Base-by-base conservation (phyloP, 495 filamentous ascomycete genomes). In the Podospora anserina region DNA sequence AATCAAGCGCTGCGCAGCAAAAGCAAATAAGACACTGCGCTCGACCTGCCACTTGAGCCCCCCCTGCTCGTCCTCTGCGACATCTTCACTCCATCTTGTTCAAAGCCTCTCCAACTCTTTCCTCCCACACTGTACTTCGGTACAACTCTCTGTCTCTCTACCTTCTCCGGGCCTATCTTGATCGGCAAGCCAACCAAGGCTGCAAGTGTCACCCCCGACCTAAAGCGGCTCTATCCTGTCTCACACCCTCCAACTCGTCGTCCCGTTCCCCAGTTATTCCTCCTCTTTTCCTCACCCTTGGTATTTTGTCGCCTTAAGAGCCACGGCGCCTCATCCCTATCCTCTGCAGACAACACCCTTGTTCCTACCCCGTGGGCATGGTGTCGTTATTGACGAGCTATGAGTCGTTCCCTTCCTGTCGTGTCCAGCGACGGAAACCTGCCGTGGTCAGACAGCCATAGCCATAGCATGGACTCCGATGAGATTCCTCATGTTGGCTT, bases 381-480 rank as follows among this genome's bases (percentile, higher is more conserved):
- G 74, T 79, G 63, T 74, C 73, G 75, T 74, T 77, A 81, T 75
- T 77, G 72, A 80, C 76, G 75, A 75, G 76, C 74, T 62, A 84
- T 84, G 82, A 80, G 80, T 64, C 71, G 69, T 70, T 74, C 74
- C 72, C 72, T 78, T 72, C 70, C 79, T 70, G 71, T 80, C 67
- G 78, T 73, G 69, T 66, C 76, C 66, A 76, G 77, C 76, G 78
- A 80, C 70, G 82, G 76, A 70, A 78, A 79, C 65, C 72, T 80
- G 62, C 63, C 70, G 53, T 82, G 82, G 82, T 74, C 79, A 54
- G 80, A 82, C 73, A 77, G 74, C 72, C 77, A 75, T 72, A 77
- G 74, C 72, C 77, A 74, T 72, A 82, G 80, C 69, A 78, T 80
- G 72, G 76, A 80, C 66, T 79, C 81, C 44, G 79, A 81, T 70